A percentile compares a stretch with the other conserved stretches of the same genome.
Evolutionary conservation across 805 yeast species (phyloP).

Genomic region (Kazachstania bromeliacearum): DNA sequence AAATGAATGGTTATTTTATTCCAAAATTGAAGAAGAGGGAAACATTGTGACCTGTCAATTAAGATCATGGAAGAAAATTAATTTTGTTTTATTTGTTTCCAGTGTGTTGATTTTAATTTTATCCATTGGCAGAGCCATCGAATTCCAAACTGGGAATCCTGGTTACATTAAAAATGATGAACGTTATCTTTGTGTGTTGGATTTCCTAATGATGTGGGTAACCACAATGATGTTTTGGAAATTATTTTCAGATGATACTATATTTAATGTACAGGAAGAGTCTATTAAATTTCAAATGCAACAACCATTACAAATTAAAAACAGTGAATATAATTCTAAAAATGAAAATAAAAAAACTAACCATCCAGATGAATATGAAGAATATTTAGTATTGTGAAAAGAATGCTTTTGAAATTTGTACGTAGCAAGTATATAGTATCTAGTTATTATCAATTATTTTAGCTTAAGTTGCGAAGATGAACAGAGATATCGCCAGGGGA

Average conservation of each 20-base stretch:
- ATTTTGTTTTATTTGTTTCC: slow-evolving; percentile 7
- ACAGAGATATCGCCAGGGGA: too few relatives aligned
- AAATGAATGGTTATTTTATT: slow-evolving; percentile 12
- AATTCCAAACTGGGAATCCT: slow-evolving; percentile 23
- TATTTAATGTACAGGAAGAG: slow-evolving; percentile 12
- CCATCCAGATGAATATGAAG: too few relatives aligned
- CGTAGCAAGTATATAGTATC: too few relatives aligned
- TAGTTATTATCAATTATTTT: too few relatives aligned
- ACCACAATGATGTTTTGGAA: slow-evolving; percentile 5
- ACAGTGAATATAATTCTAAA: not conserved
- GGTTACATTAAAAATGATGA: slow-evolving; percentile 25
- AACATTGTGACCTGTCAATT: slow-evolving; percentile 8
- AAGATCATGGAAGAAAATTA: slow-evolving; percentile 8
- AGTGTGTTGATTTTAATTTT: slow-evolving; percentile 24
- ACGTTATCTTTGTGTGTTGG: slow-evolving; percentile 23
- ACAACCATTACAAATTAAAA: not conserved
- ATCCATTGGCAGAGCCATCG: slow-evolving; percentile 27
- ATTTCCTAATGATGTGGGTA: slow-evolving; percentile 23
- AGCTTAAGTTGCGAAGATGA: too few relatives aligned
- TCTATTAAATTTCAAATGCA: slow-evolving; percentile 9
- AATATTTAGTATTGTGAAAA: too few relatives aligned
- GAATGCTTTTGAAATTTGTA: too few relatives aligned
- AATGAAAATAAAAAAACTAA: too few relatives aligned
- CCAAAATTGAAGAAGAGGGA: slow-evolving; percentile 4
- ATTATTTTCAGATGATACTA: slow-evolving; percentile 8